Conservation (phyloP, 352 stramenopile species). For the Globisporangium iwayamae region DNA sequence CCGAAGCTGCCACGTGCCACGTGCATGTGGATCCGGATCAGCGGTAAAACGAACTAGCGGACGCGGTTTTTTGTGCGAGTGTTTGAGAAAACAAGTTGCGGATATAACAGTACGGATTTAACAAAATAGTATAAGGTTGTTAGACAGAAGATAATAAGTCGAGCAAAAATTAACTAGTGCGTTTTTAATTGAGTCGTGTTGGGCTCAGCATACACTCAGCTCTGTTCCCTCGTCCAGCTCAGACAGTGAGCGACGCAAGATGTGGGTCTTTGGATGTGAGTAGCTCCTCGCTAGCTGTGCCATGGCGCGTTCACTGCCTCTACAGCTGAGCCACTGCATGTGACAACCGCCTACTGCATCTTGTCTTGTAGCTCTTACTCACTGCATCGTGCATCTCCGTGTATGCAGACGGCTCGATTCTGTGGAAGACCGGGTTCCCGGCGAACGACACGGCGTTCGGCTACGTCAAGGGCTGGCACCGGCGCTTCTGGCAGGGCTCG, state of each 20-base stretch:
- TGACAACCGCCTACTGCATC: neutral
- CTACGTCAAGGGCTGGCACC: conserved; percentile 80
- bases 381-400: neutral
- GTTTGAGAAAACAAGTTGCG: conserved; percentile 2
- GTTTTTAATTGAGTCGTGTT: neutral
- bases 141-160: neutral
- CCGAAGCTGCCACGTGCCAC: too few species aligned
- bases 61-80: neutral
- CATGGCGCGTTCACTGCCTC: conserved; percentile 54
- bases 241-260: conserved; percentile 13
- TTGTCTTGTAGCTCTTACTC: neutral
- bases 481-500: conserved; percentile 88
- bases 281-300: conserved; percentile 58
- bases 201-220: conserved; percentile 11
- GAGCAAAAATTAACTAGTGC: conserved; percentile 8
- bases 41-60: too few species aligned
- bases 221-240: neutral
- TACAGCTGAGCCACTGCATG: neutral
- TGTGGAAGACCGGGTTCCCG: conserved; percentile 34
- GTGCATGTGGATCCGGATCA: too few species aligned
- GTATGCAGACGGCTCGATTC: conserved; percentile 23
- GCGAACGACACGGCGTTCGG: conserved; percentile 27
- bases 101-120: neutral
- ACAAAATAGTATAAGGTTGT: neutral
- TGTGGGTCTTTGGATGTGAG: conserved; percentile 87